Base-by-base conservation (phyloP, 768 basidiomycete species). In the Psilocybe cubensis region DNA sequence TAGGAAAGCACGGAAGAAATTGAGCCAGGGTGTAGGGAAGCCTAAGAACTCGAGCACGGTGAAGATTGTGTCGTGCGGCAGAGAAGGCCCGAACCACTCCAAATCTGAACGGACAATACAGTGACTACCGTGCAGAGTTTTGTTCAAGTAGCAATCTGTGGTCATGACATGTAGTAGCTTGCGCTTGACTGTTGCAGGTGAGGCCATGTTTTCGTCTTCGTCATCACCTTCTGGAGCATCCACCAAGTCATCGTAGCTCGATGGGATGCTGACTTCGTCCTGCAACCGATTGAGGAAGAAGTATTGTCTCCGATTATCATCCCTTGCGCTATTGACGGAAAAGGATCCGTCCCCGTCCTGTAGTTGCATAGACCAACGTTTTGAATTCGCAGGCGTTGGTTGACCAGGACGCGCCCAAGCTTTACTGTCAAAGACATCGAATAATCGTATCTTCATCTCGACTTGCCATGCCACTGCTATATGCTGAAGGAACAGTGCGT, bases 391-490 rank as follows among this genome's bases (percentile, higher is more conserved):
- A 28, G 8, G 42, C 2, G 45, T 25, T 0, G 52, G 58, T 18
- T 17, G 45, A 18, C 46, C 25, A 0, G 38, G n/a, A 20, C 46
- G 38, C 12, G 49, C 20, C 58, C 58, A 59, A 11, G 58, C 58
- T 54, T 59, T 59, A 21, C 58, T 50, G 41, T 49, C 52, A 46
- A 59, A 54, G 1, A 59, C 14, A 3, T 28, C 27, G 10, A 49
- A 29, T 52, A 76, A 70, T 3, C 65, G 59, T 10, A 62, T 41
- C 48, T 75, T 77, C 38, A 79, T 54, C 31, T 72, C 67, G 29
- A 75, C 68, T 49, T 77, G 74, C 80, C 79, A 81, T n/a, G 64
- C 60, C 4, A 79, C 56, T 0, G 79, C 81, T 10, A 82, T 66
- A 63, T 79, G 71, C 23, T 79, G 76, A 12, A 81, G 70, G 33